Conservation (phyloP, 805 yeast genomes). For the Candida methanosorbosa region DNA sequence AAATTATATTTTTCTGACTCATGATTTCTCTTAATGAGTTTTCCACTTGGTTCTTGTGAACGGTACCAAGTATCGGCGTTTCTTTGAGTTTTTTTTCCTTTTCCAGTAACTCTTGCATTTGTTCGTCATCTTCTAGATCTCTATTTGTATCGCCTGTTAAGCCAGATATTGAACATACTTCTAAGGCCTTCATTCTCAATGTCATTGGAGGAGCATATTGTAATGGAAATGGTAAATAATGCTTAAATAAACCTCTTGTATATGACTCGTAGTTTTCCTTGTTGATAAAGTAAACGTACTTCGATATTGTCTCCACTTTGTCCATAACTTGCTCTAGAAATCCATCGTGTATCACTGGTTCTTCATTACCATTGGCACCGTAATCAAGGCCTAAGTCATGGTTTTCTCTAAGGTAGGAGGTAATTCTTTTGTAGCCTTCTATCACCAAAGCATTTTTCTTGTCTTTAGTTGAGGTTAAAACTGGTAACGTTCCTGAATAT, state of each 20-base stretch:
- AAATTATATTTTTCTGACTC: slow-evolving; percentile 18
- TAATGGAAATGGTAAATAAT: slow-evolving; percentile 60
- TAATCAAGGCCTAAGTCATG: not conserved
- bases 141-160: slow-evolving; percentile 22
- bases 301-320: slow-evolving; percentile 38
- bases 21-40: slow-evolving; percentile 13
- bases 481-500: slow-evolving; percentile 41
- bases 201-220: slow-evolving; percentile 60
- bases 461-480: slow-evolving; percentile 25
- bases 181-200: slow-evolving; percentile 25
- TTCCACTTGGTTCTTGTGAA: slow-evolving; percentile 17
- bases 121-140: slow-evolving; percentile 17
- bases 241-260: slow-evolving; percentile 45
- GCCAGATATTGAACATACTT: slow-evolving; percentile 24
- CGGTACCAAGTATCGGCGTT: slow-evolving; percentile 19
- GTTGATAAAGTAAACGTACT: slow-evolving; percentile 49
- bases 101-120: slow-evolving; percentile 15
- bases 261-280: slow-evolving; percentile 50
- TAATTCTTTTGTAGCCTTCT: slow-evolving; percentile 36
- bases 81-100: slow-evolving; percentile 16
- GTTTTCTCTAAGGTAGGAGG: slow-evolving; percentile 17
- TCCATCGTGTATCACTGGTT: slow-evolving; percentile 34
- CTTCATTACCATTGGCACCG: slow-evolving; percentile 10
- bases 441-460: slow-evolving; percentile 1
- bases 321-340: slow-evolving; percentile 32